These are phyloP conservation scores for Sporothrix variecibatus DNA, from an alignment of 2,329 filamentous ascomycete species.

Conservation along the genomic window DNA sequence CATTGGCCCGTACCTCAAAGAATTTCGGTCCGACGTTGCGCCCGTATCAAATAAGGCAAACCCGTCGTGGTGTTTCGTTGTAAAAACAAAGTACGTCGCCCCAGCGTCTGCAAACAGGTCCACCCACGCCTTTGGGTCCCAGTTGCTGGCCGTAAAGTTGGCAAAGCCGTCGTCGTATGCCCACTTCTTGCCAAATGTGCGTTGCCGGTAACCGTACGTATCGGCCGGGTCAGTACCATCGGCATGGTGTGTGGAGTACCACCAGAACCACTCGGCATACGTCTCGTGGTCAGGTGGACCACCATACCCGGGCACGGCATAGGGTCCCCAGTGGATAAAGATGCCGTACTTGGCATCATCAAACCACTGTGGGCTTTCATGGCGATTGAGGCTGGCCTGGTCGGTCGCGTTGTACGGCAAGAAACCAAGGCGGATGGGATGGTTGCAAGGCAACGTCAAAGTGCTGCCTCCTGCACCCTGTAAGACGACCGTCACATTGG, in stretches of 20 bases:
- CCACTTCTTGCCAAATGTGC: constrained; percentile 29
- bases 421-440: constrained; percentile 25
- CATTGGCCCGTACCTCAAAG: constrained; percentile 45
- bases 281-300: constrained; percentile 44
- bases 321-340: constrained; percentile 62
- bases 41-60: constrained; percentile 47
- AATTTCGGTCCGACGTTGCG: constrained; percentile 43
- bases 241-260: constrained; percentile 38
- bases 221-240: constrained; percentile 27
- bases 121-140: constrained; percentile 37
- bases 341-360: constrained; percentile 59
- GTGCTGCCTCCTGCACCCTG: neutral
- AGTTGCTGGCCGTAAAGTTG: constrained; percentile 30
- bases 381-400: constrained; percentile 40
- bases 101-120: constrained; percentile 43
- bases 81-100: constrained; percentile 49
- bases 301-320: constrained; percentile 59
- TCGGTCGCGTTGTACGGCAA: constrained; percentile 25
- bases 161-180: constrained; percentile 42
- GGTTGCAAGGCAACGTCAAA: neutral
- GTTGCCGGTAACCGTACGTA: constrained; percentile 32
- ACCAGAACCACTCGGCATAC: constrained; percentile 55
- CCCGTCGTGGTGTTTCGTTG: constrained; percentile 52
- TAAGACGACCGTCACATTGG: neutral
- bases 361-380: constrained; percentile 55